These are phyloP conservation scores for Ricinus communis DNA, from an alignment of 345 rosid species.

Conservation along the genomic window DNA sequence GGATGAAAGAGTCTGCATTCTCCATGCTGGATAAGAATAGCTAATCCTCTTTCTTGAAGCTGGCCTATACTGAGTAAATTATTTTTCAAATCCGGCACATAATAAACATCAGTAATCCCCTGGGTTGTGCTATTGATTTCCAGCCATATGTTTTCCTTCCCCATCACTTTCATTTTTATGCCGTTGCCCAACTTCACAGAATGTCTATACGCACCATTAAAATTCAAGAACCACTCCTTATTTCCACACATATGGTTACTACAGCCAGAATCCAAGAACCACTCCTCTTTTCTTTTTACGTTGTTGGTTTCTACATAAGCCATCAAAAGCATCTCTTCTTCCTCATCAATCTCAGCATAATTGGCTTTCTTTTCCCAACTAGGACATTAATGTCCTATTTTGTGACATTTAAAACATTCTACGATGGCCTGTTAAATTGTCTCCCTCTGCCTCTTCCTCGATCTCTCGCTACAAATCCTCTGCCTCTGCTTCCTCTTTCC, in stretches of 20 bases:
- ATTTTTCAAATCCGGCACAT: background rate
- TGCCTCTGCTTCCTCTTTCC: background rate
- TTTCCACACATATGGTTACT: background rate
- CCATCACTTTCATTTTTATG: background rate
- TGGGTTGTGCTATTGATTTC: background rate
- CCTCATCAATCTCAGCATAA: background rate
- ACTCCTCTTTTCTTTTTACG: background rate
- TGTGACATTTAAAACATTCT: background rate
- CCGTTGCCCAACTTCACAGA: background rate
- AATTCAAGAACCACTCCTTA: background rate
- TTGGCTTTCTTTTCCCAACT: background rate
- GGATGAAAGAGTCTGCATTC: background rate
- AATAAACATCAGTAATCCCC: background rate
- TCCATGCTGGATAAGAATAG: background rate
- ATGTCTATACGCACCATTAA: background rate
- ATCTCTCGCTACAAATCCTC: background rate
- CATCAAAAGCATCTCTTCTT: background rate
- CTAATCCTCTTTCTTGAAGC: background rate
- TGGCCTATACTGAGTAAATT: background rate
- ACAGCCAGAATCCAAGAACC: background rate
- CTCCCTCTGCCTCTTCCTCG: background rate
- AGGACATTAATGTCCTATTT: conserved; percentile 1
- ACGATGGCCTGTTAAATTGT: background rate
- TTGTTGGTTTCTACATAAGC: background rate
- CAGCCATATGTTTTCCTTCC: background rate